Conservation (phyloP, 2,329 filamentous ascomycete genomes). For the Monilinia laxa region DNA sequence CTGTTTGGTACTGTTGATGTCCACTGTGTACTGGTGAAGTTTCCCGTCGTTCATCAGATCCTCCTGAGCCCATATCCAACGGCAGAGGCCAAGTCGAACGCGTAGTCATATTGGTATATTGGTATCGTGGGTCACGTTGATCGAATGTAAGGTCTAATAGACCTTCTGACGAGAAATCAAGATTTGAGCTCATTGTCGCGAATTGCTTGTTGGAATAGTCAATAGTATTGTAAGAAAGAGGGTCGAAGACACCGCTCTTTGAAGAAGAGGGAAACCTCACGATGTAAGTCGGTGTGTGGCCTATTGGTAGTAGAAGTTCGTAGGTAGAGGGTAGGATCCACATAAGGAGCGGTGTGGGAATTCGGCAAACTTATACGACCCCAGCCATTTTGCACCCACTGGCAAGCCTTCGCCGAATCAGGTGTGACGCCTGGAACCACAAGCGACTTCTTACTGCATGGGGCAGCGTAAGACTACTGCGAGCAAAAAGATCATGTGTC, state of each 20-base stretch:
- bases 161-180: constrained; percentile 63
- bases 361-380: constrained; percentile 27
- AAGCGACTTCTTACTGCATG: constrained; percentile 23
- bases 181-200: constrained; percentile 52
- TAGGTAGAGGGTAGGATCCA: constrained; percentile 28
- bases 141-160: constrained; percentile 63
- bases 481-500: constrained; percentile 22
- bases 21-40: constrained; percentile 46
- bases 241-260: constrained; percentile 41
- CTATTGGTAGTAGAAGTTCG: constrained; percentile 31
- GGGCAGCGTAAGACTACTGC: constrained; percentile 24
- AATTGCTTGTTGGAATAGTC: constrained; percentile 38
- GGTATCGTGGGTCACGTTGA: constrained; percentile 54
- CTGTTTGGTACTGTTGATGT: constrained; percentile 42
- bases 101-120: constrained; percentile 47
- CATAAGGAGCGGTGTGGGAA: constrained; percentile 36
- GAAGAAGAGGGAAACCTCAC: constrained; percentile 37
- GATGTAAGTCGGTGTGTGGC: constrained; percentile 39
- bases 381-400: constrained; percentile 26
- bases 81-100: constrained; percentile 41
- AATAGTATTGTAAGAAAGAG: constrained; percentile 49
- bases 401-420: constrained; percentile 23
- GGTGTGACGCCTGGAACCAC: constrained; percentile 21
- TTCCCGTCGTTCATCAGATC: constrained; percentile 38
- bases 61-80: constrained; percentile 39